These are phyloP conservation scores for Cladophialophora bantiana DNA, from an alignment of 2,329 filamentous ascomycete genomes.

Conservation along the genomic window DNA sequence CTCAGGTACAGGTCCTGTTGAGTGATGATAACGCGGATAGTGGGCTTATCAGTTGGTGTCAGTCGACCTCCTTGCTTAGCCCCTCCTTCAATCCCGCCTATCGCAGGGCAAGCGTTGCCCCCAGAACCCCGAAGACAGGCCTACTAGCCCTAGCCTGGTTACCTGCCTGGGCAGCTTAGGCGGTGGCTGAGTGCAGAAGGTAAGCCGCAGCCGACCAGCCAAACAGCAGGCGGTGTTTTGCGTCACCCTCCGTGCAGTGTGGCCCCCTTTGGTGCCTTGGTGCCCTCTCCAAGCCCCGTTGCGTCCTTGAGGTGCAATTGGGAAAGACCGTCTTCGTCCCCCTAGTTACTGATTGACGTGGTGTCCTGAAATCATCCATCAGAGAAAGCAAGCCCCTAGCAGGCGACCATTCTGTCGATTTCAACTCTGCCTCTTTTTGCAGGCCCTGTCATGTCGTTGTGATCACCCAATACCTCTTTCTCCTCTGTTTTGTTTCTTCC, in stretches of 20 bases:
- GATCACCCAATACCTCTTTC: conserved; percentile 11
- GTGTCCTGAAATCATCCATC: conserved; percentile 26
- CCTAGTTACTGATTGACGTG: conserved; percentile 22
- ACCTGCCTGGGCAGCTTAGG: conserved; percentile 5
- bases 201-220: conserved; percentile 19
- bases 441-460: conserved; percentile 29
- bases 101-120: neutral
- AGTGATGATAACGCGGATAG: neutral
- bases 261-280: neutral
- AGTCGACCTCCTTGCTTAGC: neutral
- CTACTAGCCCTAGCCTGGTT: neutral
- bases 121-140: neutral
- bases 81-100: conserved; percentile 1
- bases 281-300: neutral
- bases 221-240: conserved; percentile 6
- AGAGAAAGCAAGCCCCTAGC: conserved; percentile 25
- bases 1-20: neutral
- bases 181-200: conserved; percentile 9
- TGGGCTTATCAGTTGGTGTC: conserved; percentile 7
- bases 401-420: conserved; percentile 30
- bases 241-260: neutral
- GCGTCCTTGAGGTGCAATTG: neutral
- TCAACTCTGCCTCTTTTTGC: conserved; percentile 24
- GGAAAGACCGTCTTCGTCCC: neutral
- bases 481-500: conserved; percentile 22